Base-by-base conservation (phyloP, 179 eudicot genomes). In the Gypsophila paniculata region DNA sequence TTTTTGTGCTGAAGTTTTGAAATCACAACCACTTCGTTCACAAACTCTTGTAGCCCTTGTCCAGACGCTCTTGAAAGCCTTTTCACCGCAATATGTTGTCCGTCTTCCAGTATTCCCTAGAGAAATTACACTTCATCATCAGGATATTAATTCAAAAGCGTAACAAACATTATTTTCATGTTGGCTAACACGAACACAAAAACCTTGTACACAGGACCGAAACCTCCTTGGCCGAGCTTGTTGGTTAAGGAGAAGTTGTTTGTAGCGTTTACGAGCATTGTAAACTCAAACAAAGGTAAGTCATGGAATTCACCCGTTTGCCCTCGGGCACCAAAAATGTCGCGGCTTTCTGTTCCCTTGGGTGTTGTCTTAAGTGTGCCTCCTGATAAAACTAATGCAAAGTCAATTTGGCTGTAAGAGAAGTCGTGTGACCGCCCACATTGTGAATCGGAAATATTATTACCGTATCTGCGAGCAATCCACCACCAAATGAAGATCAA, bases 1-100 rank as follows among this genome's bases (percentile, higher is more conserved):
- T 86, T 86, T 17, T 82, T 72, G 61, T 86, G 90, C 48, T 84
- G 90, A 68, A 86, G 84, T 63, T 79, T 77, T 0, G 88, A 83
- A 48, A 82, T 81, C 53, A 86, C 53, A 19, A 42, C 68, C 8
- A 78, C 76, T 73, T 85, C 85, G 65, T 81, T 86, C 75, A 76
- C 80, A 60, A 86, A 84, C 74, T 86, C 85, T 76, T 78, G 79
- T 26, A 72, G 12, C 3, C 90, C 90, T 74, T 85, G 90, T 14
- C 77, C 79, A 0, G 88, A 86, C 23, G 51, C 73, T 74, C 23
- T 72, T 6, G 88, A 84, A 9, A 86, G 81, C 34, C 90, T 78
- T 78, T 86, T 86, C 18, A 86, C 86, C 19, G 88, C 85, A 61
- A 81, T 65, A n/a, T 71, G 78, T 53, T 79, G 72, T 10, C 84